Base-by-base conservation (phyloP, 164 flowering plant species). In the Umbilicus rupestris region DNA sequence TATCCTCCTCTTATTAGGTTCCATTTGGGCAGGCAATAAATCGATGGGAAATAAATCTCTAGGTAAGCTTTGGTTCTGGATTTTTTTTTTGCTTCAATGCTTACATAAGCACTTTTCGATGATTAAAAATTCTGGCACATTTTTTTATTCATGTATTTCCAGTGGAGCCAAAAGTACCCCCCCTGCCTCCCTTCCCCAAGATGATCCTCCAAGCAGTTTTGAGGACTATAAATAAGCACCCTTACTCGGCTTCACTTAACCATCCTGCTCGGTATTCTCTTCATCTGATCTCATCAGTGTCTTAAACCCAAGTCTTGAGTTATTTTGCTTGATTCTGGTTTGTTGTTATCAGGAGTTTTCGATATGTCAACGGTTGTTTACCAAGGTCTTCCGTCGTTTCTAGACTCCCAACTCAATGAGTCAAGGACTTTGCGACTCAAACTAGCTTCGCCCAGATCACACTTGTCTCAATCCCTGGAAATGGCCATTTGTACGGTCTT, bases 361-460 rank as follows among this genome's bases (percentile, higher is more conserved):
- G 33, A 14, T 15, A 55, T 55, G 60, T 55, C 60, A 16, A 28
- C 60, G 7, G 29, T 28, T 12, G 60, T 55, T 79, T 72, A 77
- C 83, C 78, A 71, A 76, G 70, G 79, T 72, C 78, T 74, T 73
- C 72, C 59, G 70, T 72, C 66, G 74, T 70, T 55, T 16, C n/a
- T 55, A 55, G 60, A 55, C 10, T 2, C 33, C 19, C 60, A 55
- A 16, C 31, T 55, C 19, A 55, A 55, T 55, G 60, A 55, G 33
- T 55, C 60, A 15, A 55, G 60, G 29, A 28, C 33, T 12, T 28
- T 55, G 60, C 60, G 33, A 55, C 60, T 55, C 60, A 55, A 55
- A 55, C 60, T 55, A 28, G 60, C 60, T 30, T 55, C 60, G 14
- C 60, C 60, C 12, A 55, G 33, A 55, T 55, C 60, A 55, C 60